Conservation (phyloP, 129 eudicot genomes). For the Chrysanthemum lavandulifolium region DNA sequence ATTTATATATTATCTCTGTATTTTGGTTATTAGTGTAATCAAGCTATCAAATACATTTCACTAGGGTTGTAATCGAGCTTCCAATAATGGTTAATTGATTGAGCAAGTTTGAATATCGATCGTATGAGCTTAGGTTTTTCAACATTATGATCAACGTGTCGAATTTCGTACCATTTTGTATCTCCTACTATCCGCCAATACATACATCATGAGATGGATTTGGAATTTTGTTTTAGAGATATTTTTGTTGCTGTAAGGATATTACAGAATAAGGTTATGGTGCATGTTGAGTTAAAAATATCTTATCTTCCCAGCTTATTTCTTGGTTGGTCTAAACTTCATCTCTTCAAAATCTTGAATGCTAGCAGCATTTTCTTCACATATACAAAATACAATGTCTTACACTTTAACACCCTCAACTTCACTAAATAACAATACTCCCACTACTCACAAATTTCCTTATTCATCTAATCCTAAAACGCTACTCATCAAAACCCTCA, state of each 20-base stretch:
- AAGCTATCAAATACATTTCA: too few relatives aligned
- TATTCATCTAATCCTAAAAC: conserved; percentile 23
- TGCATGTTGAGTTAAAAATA: conserved; percentile 34
- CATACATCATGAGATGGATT: conserved; percentile 23
- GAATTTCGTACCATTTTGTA: too few relatives aligned
- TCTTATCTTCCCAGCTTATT: conserved; percentile 47
- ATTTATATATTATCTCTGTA: too few relatives aligned
- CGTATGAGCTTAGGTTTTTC: too few relatives aligned
- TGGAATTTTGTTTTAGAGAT: conserved; percentile 60
- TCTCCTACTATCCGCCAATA: too few relatives aligned
- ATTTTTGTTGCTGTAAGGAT: conserved; percentile 36
- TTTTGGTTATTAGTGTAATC: too few relatives aligned
- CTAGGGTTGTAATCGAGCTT: too few relatives aligned
- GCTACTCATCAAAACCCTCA: conserved; percentile 23
- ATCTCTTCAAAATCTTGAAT: conserved; percentile 33
- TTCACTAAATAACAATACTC: conserved; percentile 36
- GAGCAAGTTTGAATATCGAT: too few relatives aligned
- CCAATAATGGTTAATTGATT: too few relatives aligned
- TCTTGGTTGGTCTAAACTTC: conserved; percentile 36
- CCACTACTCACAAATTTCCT: conserved; percentile 41
- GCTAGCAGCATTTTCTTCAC: conserved; percentile 28
- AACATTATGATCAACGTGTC: too few relatives aligned
- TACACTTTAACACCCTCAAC: conserved; percentile 52
- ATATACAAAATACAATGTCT: conserved; percentile 51
- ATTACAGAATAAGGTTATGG: conserved; percentile 46